Evolutionary conservation across 352 stramenopile genomes (phyloP).

Genomic region (Phytophthora vignae): DNA sequence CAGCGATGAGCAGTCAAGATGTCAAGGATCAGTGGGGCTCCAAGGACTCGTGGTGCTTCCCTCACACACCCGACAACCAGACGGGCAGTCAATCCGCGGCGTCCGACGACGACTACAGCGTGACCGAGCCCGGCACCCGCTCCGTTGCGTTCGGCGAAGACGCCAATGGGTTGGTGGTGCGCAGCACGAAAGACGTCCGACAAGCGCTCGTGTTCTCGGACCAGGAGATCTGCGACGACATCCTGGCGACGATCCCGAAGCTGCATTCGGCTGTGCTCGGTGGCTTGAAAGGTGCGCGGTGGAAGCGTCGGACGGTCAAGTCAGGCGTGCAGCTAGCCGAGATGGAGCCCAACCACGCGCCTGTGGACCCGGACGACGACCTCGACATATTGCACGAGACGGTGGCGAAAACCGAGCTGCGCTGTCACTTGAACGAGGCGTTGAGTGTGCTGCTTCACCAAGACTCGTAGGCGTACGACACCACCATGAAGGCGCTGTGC

Average conservation of each 20-base stretch:
- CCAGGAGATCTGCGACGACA: constrained; percentile 66
- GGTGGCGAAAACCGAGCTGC: constrained; percentile 60
- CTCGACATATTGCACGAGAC: constrained; percentile 55
- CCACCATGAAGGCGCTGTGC: constrained; percentile 59
- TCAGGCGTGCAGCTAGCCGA: constrained; percentile 56
- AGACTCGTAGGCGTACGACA: constrained; percentile 52
- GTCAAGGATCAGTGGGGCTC: constrained; percentile 15
- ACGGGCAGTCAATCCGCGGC: constrained; percentile 20
- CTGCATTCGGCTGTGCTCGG: constrained; percentile 49
- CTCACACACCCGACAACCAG: constrained; percentile 16
- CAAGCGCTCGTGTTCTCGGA: constrained; percentile 55
- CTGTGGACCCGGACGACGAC: constrained; percentile 44
- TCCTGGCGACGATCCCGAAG: constrained; percentile 69
- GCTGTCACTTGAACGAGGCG: constrained; percentile 70
- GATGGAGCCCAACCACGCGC: constrained; percentile 40
- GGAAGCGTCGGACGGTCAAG: constrained; percentile 47
- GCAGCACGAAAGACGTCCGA: constrained; percentile 26
- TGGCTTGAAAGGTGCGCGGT: constrained; percentile 43
- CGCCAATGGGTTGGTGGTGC: constrained; percentile 35
- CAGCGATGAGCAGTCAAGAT: constrained; percentile 26
- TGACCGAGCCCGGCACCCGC: constrained; percentile 22
- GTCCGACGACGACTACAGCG: constrained; percentile 30
- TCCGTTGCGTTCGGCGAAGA: constrained; percentile 30
- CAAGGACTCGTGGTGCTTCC: constrained; percentile 15
- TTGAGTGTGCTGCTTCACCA: constrained; percentile 62